phyloP scores from a whole-genome alignment of 805 yeast species.

The Candida chauliodis region DNA sequence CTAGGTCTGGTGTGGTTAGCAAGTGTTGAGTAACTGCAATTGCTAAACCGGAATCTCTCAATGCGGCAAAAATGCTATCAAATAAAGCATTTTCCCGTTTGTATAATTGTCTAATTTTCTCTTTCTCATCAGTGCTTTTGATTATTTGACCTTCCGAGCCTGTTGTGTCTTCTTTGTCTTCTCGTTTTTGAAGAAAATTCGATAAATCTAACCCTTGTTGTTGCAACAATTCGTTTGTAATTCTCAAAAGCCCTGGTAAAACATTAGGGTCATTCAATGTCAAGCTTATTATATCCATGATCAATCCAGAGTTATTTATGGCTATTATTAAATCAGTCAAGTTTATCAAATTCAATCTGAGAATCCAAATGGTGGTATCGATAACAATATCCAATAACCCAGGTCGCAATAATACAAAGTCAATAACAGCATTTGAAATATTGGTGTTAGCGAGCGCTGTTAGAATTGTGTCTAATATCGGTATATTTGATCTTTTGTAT shows the following conservation, averaged over 20 bases:
- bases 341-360: constrained; percentile 18
- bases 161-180: background rate
- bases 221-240: constrained; percentile 18
- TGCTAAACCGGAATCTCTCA: constrained; percentile 24
- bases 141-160: background rate
- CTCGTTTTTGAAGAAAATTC: background rate
- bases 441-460: constrained; percentile 18
- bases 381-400: constrained; percentile 17
- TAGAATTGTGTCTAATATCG: constrained; percentile 21
- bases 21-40: constrained; percentile 21
- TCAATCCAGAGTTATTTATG: constrained; percentile 22
- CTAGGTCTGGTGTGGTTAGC: constrained; percentile 23
- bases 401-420: constrained; percentile 20
- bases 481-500: constrained; percentile 14
- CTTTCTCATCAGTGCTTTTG: background rate
- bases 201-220: constrained; percentile 18
- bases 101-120: constrained; percentile 3
- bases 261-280: constrained; percentile 22
- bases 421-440: constrained; percentile 20
- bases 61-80: constrained; percentile 17
- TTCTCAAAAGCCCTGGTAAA: constrained; percentile 22
- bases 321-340: constrained; percentile 23
- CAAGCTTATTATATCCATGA: constrained; percentile 18
- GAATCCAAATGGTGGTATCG: constrained; percentile 18
- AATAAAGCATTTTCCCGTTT: constrained; percentile 20